Percentiles rank a stretch among this genome's conserved stretches.
Evolutionary conservation across 2,329 filamentous ascomycete species (phyloP).

Genomic region (Penicillium sp.): DNA sequence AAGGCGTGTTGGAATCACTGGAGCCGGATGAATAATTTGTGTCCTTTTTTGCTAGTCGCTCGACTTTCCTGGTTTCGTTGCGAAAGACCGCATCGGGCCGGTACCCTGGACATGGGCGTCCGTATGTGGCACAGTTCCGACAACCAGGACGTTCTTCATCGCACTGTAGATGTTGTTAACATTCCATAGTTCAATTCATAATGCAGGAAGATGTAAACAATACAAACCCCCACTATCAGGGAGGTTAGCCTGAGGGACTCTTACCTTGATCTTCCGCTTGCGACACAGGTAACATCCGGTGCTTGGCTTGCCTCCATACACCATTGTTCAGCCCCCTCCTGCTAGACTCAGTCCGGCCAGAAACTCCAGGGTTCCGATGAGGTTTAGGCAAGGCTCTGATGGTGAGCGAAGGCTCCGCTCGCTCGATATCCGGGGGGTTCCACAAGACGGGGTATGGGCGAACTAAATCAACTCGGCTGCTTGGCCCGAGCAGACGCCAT

Average conservation of each 20-base stretch:
- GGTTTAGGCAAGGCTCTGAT: background rate
- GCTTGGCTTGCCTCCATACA: constrained; percentile 42
- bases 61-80: constrained; percentile 34
- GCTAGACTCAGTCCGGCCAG: background rate
- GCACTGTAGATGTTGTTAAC: constrained; percentile 24
- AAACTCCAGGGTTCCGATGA: background rate
- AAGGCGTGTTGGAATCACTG: constrained; percentile 1
- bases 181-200: background rate
- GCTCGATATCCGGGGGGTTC: constrained; percentile 6
- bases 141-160: constrained; percentile 38
- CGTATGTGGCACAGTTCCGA: constrained; percentile 37
- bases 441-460: constrained; percentile 9
- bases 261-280: constrained; percentile 42
- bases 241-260: background rate
- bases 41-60: constrained; percentile 27
- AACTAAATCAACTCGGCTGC: constrained; percentile 16
- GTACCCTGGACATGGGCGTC: constrained; percentile 39
- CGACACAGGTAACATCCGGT: constrained; percentile 42
- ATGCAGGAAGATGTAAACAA: background rate
- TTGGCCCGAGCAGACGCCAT: constrained; percentile 11
- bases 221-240: background rate
- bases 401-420: background rate
- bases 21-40: constrained; percentile 2
- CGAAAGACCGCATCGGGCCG: constrained; percentile 35
- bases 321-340: constrained; percentile 30